These are phyloP conservation scores for Aspergillus nanangensis DNA, from an alignment of 495 filamentous ascomycete genomes.

Conservation along the genomic window DNA sequence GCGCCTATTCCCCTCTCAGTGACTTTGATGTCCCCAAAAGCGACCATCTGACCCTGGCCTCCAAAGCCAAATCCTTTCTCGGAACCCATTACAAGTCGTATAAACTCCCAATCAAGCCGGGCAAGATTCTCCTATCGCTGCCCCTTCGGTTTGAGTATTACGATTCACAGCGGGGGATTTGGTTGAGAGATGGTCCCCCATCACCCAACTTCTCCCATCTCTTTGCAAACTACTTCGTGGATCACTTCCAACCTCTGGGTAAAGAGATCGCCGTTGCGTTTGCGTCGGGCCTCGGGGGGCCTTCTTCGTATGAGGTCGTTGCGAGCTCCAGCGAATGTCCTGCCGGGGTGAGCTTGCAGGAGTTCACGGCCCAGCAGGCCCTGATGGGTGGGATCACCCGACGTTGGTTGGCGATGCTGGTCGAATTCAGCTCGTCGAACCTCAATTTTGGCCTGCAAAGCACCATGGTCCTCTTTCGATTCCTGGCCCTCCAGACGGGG, in stretches of 20 bases:
- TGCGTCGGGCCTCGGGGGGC: constrained; percentile 1
- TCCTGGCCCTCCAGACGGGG: constrained; percentile 45
- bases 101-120: background rate
- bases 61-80: constrained; percentile 36
- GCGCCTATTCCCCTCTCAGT: background rate
- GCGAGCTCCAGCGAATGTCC: constrained; percentile 38
- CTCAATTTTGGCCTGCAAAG: constrained; percentile 44
- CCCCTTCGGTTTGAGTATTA: background rate
- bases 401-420: constrained; percentile 47
- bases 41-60: constrained; percentile 21
- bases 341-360: constrained; percentile 36
- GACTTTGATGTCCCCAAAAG: background rate
- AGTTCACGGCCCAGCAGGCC: constrained; percentile 41
- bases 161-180: background rate
- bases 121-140: background rate
- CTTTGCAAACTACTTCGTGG: background rate
- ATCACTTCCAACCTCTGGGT: background rate
- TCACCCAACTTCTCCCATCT: background rate
- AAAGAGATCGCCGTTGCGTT: background rate
- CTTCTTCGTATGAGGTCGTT: constrained; percentile 31
- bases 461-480: constrained; percentile 39
- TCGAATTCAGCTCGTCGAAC: constrained; percentile 40
- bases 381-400: constrained; percentile 18
- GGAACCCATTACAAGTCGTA: constrained; percentile 29
- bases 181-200: background rate